Base-by-base conservation (phyloP, 2,329 filamentous ascomycete genomes). In the Thelonectria blattea region DNA sequence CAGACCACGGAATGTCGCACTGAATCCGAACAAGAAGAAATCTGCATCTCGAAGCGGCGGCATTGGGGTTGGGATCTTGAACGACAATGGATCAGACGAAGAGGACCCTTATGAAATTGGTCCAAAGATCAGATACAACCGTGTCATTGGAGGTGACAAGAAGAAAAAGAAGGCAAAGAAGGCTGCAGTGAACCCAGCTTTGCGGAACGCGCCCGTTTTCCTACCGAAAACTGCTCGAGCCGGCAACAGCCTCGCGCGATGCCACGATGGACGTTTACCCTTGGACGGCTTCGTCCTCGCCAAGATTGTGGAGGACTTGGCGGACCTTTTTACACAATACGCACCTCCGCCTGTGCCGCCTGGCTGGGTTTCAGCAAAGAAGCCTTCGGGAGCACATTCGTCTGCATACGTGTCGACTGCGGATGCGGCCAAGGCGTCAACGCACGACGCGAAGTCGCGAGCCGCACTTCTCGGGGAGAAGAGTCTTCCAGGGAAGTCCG, bases 71-170 rank as follows among this genome's bases (percentile, higher is more conserved):
- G 94, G 94, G 0, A 83, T 97, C 2, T 78, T 98, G 47, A 97
- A 98, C 69, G 94, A 97, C 67, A 95, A 89, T 18, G 93, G 93
- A 11, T 97, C 94, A 5, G 95, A 98, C 67, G 93, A 97, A 47
- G 95, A 98, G 69, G 93, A 97, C 70, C 91, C 92, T 0, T 98
- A 97, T 72, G 91, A 94, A 59, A 89, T 98, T 54, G 94, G 94
- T 0, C 95, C 95, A 0, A 90, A 88, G 66, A 96, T 97, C 73
- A 92, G 89, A 12, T 97, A 96, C 75, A 96, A 91, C 68, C 86
- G 88, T 42, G 83, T 89, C 5, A 86, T 97, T 61, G 93, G 92
- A 17, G 90, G 89, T 0, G 90, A 93, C 64, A 96, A 91, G 75
- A 90, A 89, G 74, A 93, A 92, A 73, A 91, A 91, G 73, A 90